Evolutionary conservation across 169 alveolate species (phyloP).

Genomic region (Eimeria acervulina): DNA sequence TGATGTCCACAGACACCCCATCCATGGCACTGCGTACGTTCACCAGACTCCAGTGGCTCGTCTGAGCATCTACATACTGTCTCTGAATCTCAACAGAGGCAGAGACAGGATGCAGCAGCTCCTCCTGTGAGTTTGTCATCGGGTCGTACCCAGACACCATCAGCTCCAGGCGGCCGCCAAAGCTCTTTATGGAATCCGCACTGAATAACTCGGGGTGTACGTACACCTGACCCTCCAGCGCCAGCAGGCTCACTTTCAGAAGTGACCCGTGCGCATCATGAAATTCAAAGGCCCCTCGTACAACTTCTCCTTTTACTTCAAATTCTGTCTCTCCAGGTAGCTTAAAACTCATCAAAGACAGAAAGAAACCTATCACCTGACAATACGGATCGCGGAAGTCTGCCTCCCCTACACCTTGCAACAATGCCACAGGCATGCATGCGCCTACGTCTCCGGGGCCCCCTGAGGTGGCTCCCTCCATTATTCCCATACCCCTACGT

Average conservation of each 20-base stretch:
- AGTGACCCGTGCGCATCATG: slow-evolving; percentile 82
- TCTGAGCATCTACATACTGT: slow-evolving; percentile 48
- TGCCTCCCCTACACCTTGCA: slow-evolving; percentile 36
- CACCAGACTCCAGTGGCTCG: slow-evolving; percentile 70
- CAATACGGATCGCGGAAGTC: slow-evolving; percentile 74
- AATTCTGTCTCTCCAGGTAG: slow-evolving; percentile 75
- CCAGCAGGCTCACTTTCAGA: slow-evolving; percentile 70
- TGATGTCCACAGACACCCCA: slow-evolving; percentile 80
- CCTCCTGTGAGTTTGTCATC: slow-evolving; percentile 81
- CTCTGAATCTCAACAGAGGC: slow-evolving; percentile 80
- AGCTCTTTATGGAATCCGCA: slow-evolving; percentile 58
- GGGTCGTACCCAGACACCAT: slow-evolving; percentile 84
- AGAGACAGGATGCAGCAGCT: slow-evolving; percentile 74
- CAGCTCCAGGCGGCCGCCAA: slow-evolving; percentile 73
- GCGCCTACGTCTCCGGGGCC: slow-evolving; percentile 45
- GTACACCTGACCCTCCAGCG: slow-evolving; percentile 76
- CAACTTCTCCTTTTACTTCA: slow-evolving; percentile 39
- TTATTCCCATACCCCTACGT: neutral
- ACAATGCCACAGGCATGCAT: slow-evolving; percentile 29
- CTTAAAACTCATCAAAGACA: slow-evolving; percentile 56
- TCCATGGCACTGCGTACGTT: slow-evolving; percentile 68
- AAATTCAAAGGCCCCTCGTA: slow-evolving; percentile 68
- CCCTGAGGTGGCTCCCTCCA: neutral
- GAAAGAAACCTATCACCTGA: slow-evolving; percentile 47
- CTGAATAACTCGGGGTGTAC: slow-evolving; percentile 72